A percentile compares a stretch with the other conserved stretches of the same genome.
These are phyloP conservation scores for Tolypocladium inflatum DNA, from an alignment of 2,329 filamentous ascomycete species.

Conservation along the genomic window DNA sequence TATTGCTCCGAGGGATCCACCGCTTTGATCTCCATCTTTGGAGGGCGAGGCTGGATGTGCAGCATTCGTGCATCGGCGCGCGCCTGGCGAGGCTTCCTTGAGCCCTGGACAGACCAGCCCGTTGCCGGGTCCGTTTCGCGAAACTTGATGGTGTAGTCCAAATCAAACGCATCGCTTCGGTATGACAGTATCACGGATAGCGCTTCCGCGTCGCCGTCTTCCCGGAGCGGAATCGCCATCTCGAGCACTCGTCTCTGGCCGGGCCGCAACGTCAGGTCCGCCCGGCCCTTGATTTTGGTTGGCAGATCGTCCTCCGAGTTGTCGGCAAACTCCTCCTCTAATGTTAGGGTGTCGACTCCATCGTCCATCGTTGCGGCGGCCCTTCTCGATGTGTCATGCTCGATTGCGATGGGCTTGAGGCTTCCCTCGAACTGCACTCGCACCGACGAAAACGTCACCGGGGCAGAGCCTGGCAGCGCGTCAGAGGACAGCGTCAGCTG, in stretches of 20 bases:
- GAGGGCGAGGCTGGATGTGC: slow-evolving; percentile 76
- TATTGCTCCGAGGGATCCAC: slow-evolving; percentile 58
- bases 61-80: slow-evolving; percentile 46
- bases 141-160: slow-evolving; percentile 56
- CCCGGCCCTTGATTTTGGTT: slow-evolving; percentile 39
- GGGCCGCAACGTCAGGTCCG: slow-evolving; percentile 57
- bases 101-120: slow-evolving; percentile 40
- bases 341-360: slow-evolving; percentile 11
- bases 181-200: slow-evolving; percentile 54
- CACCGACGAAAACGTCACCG: slow-evolving; percentile 42
- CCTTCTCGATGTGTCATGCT: slow-evolving; percentile 23
- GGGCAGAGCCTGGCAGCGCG: slow-evolving; percentile 40
- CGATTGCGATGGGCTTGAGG: slow-evolving; percentile 44
- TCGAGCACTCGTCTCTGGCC: slow-evolving; percentile 62
- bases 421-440: slow-evolving; percentile 47
- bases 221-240: slow-evolving; percentile 64
- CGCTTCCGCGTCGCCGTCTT: slow-evolving; percentile 68
- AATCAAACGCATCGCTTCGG: slow-evolving; percentile 53
- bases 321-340: slow-evolving; percentile 18
- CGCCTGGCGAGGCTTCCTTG: slow-evolving; percentile 34
- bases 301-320: slow-evolving; percentile 16
- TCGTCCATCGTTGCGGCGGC: slow-evolving; percentile 4
- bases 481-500: slow-evolving; percentile 50
- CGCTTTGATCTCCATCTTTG: slow-evolving; percentile 73
- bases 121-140: slow-evolving; percentile 29